A percentile compares a stretch with the other conserved stretches of the same genome.
These are phyloP conservation scores for Limnanthes douglasii DNA, from an alignment of 345 rosid species.

Conservation along the genomic window DNA sequence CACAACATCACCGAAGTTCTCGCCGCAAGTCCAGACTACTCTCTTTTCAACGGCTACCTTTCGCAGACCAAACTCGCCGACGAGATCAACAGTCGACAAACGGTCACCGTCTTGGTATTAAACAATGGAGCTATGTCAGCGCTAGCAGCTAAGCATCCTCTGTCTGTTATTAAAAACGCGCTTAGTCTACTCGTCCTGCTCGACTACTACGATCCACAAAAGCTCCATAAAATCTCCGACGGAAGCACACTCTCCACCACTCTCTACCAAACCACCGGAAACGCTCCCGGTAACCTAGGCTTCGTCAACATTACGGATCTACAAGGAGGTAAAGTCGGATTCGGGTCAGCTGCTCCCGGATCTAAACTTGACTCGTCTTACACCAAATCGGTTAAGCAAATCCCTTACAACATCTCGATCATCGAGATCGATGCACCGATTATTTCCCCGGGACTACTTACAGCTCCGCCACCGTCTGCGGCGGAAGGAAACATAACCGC, in stretches of 20 bases:
- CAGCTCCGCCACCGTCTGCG: conserved; percentile 53
- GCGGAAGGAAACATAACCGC: conserved; percentile 52
- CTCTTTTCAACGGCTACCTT: conserved; percentile 59
- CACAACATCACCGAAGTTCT: conserved; percentile 81
- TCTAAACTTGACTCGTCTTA: conserved; percentile 69
- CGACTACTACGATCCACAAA: conserved; percentile 66
- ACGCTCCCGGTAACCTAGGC: conserved; percentile 67
- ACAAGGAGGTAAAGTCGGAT: conserved; percentile 71
- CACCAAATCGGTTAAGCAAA: conserved; percentile 56
- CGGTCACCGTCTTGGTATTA: conserved; percentile 67
- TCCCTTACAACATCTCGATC: conserved; percentile 77
- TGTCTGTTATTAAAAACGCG: conserved; percentile 56
- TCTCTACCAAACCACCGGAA: conserved; percentile 90
- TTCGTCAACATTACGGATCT: conserved; percentile 86
- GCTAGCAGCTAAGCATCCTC: conserved; percentile 49
- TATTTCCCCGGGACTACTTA: conserved; percentile 41
- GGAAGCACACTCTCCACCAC: conserved; percentile 69
- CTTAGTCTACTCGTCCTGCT: conserved; percentile 67
- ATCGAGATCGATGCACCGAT: conserved; percentile 57
- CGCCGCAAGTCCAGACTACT: conserved; percentile 45
- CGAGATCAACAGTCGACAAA: conserved; percentile 77
- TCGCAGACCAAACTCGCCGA: conserved; percentile 65
- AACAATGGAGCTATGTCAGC: conserved; percentile 67
- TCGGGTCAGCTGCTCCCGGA: conserved; percentile 71
- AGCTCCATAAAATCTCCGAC: conserved; percentile 67